Conservation (phyloP, 169 alveolate species). For the Plasmodium fragile region DNA sequence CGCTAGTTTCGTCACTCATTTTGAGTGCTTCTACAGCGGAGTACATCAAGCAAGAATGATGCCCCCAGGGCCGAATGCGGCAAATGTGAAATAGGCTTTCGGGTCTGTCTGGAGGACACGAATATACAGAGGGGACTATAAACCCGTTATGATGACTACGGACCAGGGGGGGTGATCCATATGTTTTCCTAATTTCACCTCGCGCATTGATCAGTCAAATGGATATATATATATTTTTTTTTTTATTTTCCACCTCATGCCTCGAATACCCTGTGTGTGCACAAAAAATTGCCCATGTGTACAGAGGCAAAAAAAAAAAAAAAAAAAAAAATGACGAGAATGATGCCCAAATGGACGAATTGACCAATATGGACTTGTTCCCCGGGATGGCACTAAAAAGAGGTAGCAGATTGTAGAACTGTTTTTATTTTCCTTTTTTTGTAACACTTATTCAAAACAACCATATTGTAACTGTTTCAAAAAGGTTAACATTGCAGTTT, state of each 20-base stretch:
- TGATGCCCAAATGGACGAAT: neutral
- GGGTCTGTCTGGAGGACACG: neutral
- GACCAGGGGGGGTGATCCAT: neutral
- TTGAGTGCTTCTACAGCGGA: neutral
- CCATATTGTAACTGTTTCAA: neutral
- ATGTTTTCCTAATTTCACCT: constrained; percentile 1
- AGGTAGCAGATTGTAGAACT: neutral
- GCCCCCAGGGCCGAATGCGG: neutral
- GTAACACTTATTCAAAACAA: neutral
- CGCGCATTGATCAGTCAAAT: neutral
- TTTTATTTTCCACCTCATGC: neutral
- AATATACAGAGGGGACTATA: neutral
- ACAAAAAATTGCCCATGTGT: neutral
- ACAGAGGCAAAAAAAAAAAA: neutral
- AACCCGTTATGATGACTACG: neutral
- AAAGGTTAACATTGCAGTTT: neutral
- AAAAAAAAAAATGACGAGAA: neutral
- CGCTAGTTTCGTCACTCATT: constrained; percentile 22
- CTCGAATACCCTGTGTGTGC: neutral
- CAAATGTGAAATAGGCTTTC: neutral
- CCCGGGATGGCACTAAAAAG: neutral
- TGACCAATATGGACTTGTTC: neutral
- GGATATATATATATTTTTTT: neutral
- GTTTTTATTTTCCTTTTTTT: neutral
- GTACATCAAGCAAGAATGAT: neutral